Conservation (phyloP, 352 stramenopile genomes). For the Globisporangium spinosum region DNA sequence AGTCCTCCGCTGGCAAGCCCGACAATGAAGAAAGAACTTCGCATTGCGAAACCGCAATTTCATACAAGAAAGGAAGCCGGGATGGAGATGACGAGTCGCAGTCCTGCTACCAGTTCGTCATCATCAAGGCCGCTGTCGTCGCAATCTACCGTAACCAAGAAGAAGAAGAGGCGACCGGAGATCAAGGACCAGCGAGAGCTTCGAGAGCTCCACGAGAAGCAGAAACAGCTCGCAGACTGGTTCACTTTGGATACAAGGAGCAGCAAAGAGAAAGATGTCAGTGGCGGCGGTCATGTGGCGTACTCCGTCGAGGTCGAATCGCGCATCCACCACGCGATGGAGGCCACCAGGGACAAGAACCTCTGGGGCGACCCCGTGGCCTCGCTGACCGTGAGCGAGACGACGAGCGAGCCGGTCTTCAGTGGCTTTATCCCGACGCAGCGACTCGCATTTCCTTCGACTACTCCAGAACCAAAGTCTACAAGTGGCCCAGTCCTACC, state of each 20-base stretch:
- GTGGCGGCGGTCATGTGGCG: not conserved
- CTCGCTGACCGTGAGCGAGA: conserved; percentile 47
- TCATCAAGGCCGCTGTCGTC: not conserved
- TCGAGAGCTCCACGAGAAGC: conserved; percentile 13
- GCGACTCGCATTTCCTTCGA: conserved; percentile 25
- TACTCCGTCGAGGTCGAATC: conserved; percentile 40
- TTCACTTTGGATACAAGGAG: not conserved
- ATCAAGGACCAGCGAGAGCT: conserved; percentile 8
- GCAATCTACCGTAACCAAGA: not conserved
- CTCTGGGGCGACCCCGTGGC: conserved; percentile 46
- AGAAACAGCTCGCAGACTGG: conserved; percentile 16
- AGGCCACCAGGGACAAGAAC: conserved; percentile 16
- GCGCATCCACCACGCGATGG: conserved; percentile 31
- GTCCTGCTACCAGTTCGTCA: not conserved
- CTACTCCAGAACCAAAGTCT: not conserved
- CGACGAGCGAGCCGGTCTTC: conserved; percentile 56
- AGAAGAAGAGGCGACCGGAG: conserved; percentile 4
- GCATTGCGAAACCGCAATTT: not conserved
- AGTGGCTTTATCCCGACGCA: conserved; percentile 36
- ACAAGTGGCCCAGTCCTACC: not conserved
- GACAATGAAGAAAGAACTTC: not conserved
- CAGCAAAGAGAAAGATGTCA: conserved; percentile 7
- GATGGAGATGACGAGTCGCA: not conserved
- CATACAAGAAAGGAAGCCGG: not conserved
- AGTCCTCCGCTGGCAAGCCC: not conserved